Evolutionary conservation across 257 asterid species (phyloP), one percentile per base, ranked within the genome.

Genomic region (Petrea volubilis): DNA sequence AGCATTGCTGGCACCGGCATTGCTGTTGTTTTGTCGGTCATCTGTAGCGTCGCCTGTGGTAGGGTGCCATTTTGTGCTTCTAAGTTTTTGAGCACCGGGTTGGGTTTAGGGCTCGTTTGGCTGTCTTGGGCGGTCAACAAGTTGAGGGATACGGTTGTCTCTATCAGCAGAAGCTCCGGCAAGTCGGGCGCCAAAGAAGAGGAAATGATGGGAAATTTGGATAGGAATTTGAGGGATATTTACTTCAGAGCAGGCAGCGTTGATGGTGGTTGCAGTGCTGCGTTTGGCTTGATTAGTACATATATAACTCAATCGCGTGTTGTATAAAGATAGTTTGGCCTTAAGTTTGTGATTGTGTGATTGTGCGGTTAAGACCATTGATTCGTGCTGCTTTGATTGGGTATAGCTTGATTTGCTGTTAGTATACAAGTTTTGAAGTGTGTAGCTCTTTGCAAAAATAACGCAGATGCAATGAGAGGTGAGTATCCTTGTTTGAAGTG

Each of bases 1-100:
- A 78, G 79, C 77, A 82, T 90, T 12, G 92, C 96, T 0, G 96
- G 96, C 27, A 82, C 90, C 0, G 96, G 95, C n/a, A 77, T 90
- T 29, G 95, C 96, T 46, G 83, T 90, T 51, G 73, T 87, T 33
- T 64, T 82, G 61, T 82, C 92, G 0, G 85, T 82, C n/a, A 27
- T 69, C 74, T 84, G 82, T 72, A 82, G 82, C 62, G 79, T 85
- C 31, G 85, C 81, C 21, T 78, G 84, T 59, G 63, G 85, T 49
- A 74, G 75, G 58, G 77, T 75, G 9, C 81, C 90, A 29, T 78
- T 83, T 40, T 77, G 83, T 67, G 55, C 79, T 25, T 66, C 95
- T 20, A 84, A 78, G 77, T 31, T 82, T 50, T 73, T 78, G 80
- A 83, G 65, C 79, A 74, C 90, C 1, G 89, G 96, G 14, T 57